Conservation (phyloP, 331 rosid species). For the Quercus tomentella region DNA sequence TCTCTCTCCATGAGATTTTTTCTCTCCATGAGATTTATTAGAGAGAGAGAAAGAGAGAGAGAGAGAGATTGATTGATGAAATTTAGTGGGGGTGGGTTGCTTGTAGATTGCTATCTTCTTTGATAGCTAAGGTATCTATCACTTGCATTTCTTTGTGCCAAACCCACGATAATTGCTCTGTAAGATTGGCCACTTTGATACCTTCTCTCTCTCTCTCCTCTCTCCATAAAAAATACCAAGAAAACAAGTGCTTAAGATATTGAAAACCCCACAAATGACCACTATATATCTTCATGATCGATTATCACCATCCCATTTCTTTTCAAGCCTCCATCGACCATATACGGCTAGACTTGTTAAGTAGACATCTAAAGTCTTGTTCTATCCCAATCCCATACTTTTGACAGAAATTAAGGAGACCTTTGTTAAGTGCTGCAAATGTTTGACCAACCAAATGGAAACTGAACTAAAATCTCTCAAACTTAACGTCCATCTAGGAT, state of each 20-base stretch:
- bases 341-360: constrained; percentile 1
- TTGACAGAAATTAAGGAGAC: not conserved
- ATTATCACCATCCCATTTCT: constrained; percentile 5
- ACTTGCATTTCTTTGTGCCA: constrained; percentile 41
- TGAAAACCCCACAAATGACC: constrained; percentile 16
- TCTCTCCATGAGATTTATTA: not conserved
- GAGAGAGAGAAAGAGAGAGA: not conserved
- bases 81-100: constrained; percentile 27
- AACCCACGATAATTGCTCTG: constrained; percentile 38
- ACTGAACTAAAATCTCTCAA: constrained; percentile 18
- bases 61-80: constrained; percentile 21
- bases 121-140: constrained; percentile 18
- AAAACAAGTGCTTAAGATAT: constrained; percentile 8
- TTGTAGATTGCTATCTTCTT: constrained; percentile 25
- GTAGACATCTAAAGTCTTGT: constrained; percentile 9
- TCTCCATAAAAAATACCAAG: not conserved
- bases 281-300: not conserved
- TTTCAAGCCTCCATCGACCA: constrained; percentile 13
- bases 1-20: constrained; percentile 1
- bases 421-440: not conserved
- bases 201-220: not conserved
- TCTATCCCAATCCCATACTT: constrained; percentile 7
- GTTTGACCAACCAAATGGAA: constrained; percentile 18
- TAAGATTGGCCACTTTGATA: constrained; percentile 28
- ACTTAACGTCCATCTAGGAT: not conserved